These are phyloP conservation scores for Tuber microsphaerosporum DNA, from an alignment of 495 filamentous ascomycete species.

Conservation along the genomic window DNA sequence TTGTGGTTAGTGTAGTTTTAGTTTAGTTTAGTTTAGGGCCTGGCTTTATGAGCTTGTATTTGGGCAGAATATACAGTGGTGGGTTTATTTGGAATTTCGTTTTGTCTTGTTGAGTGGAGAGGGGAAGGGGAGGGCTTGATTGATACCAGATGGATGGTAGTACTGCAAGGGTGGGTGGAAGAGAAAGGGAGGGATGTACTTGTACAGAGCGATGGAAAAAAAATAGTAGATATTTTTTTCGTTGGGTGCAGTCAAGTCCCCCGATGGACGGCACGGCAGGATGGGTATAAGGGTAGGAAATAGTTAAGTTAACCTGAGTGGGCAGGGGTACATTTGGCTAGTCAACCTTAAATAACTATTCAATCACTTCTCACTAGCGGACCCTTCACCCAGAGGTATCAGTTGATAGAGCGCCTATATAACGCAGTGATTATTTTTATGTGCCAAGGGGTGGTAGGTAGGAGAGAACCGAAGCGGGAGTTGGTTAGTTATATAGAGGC, in stretches of 20 bases:
- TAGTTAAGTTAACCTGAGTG: too few relatives aligned
- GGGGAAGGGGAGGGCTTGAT: neutral
- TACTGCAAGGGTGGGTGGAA: neutral
- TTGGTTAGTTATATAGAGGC: too few relatives aligned
- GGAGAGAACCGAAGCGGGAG: too few relatives aligned
- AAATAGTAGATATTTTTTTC: neutral
- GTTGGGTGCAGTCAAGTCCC: neutral
- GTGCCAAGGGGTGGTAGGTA: too few relatives aligned
- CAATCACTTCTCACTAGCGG: too few relatives aligned
- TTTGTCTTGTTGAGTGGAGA: neutral
- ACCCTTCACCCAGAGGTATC: too few relatives aligned
- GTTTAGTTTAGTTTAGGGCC: neutral
- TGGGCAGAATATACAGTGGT: neutral
- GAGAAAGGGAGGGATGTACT: neutral
- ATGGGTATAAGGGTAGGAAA: too few relatives aligned
- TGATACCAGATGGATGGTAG: neutral
- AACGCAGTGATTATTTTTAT: too few relatives aligned
- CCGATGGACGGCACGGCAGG: too few relatives aligned
- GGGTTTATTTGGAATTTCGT: neutral
- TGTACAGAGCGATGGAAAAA: neutral
- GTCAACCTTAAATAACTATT: too few relatives aligned
- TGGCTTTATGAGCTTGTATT: neutral
- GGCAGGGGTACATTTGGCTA: too few relatives aligned
- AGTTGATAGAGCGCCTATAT: too few relatives aligned
- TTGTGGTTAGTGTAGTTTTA: neutral